Evolutionary conservation across 73 alveolate species (phyloP), one percentile per base, ranked within the genome.

Genomic region (Paramecium sonneborni): DNA sequence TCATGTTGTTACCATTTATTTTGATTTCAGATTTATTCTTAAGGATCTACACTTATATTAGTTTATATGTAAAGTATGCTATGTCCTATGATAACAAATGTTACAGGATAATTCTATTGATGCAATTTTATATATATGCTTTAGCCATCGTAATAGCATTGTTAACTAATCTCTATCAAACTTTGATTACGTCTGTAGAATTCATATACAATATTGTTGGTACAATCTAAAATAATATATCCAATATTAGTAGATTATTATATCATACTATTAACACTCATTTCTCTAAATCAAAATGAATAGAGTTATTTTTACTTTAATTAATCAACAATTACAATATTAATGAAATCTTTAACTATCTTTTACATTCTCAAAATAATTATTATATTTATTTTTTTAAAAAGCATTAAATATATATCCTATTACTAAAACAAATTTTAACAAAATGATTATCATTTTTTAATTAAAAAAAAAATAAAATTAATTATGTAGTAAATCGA

Each of bases 1-100:
- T 32, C 3, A 26, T 62, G 43, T 32, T 62, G 44, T 32, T 62
- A 26, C 84, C 84, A 9, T 62, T 62, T 26, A 62, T 62, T 30
- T 62, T 30, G 20, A 62, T 62, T 32, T 62, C 84, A 26, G 84
- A 62, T 62, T n/a, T 62, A 62, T 62, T 62, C 84, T 62, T 62
- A 62, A 62, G 84, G 44, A 14, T 62, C 7, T 62, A 62, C 9
- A 62, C 84, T 62, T 62, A 62, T 12, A 62, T 11, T 26, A 26
- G 84, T 62, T 62, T 62, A 32, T 62, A 62, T 62, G 9, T 30
- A 26, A 62, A 62, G 24, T 62, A 62, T 26, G 84, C 48, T 14
- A 14, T 14, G 24, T 62, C 84, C 10, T 32, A 62, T 26, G 26
- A 62, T 1, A 62, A 62, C 14, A 30, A 62, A 6, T 62, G 84